Percentiles rank a stretch among this genome's conserved stretches.
Conservation (phyloP, 495 filamentous ascomycete species). For the Penicillium antarcticum region DNA sequence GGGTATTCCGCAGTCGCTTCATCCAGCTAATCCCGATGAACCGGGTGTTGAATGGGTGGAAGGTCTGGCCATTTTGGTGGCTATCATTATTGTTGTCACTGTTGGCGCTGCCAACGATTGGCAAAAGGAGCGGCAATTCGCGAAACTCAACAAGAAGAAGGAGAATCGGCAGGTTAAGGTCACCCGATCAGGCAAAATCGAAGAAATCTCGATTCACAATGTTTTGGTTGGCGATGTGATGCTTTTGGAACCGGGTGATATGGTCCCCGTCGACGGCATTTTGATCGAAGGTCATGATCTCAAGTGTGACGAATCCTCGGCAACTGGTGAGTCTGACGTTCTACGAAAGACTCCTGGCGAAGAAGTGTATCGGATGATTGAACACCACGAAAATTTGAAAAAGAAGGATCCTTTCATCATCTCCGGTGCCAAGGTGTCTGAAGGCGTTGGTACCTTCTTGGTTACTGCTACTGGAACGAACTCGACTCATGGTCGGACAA, state of each 20-base stretch:
- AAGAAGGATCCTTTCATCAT: conserved; percentile 95
- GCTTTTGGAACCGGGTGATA: conserved; percentile 81
- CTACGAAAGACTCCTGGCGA: conserved; percentile 69
- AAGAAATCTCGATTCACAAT: conserved; percentile 76
- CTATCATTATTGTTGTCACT: conserved; percentile 71
- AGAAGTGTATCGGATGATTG: conserved; percentile 77
- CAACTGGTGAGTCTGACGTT: conserved; percentile 82
- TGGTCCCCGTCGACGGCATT: conserved; percentile 78
- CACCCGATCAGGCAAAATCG: conserved; percentile 69
- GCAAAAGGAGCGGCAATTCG: conserved; percentile 78
- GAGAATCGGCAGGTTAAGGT: conserved; percentile 70
- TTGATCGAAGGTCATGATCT: conserved; percentile 71
- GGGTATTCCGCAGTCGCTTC: conserved; percentile 65
- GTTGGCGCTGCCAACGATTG: conserved; percentile 76
- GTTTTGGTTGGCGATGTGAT: conserved; percentile 82
- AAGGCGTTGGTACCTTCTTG: conserved; percentile 83
- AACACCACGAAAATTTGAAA: conserved; percentile 66
- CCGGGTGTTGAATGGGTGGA: conserved; percentile 75
- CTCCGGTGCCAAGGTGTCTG: conserved; percentile 87
- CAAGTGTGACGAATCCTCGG: conserved; percentile 79
- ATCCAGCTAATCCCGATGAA: conserved; percentile 39
- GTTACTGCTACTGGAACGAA: conserved; percentile 87
- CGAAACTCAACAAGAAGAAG: conserved; percentile 69
- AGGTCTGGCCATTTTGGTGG: conserved; percentile 73
- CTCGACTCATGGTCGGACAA: conserved; percentile 84